Base-by-base conservation (phyloP, 78 protist species). In the Tieghemostelium lacteum region DNA sequence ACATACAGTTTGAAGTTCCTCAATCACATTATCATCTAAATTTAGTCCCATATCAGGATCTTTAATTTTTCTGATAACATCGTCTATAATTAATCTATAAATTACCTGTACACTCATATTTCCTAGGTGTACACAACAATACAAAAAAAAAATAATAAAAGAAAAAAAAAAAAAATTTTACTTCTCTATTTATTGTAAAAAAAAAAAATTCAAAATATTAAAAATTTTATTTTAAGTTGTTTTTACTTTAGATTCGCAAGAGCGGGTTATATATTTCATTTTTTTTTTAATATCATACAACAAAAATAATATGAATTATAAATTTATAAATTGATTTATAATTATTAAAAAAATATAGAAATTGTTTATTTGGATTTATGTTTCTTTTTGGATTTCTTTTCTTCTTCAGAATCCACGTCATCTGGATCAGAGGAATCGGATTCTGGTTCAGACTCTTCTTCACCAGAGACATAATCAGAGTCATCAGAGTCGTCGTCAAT, bases 391-490 rank as follows among this genome's bases (percentile, higher is more conserved):
- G 62, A 28, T 70, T 70, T 70, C 26, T 70, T 70, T 40, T 70
- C 76, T 50, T 70, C 76, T 70, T 70, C 76, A 50, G 64, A 50
- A 29, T 70, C 76, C 24, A n/a, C 74, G 1, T 36, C 50, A 37
- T 40, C 57, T 26, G 2, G 37, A 26, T 45, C 52, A 0, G 2
- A 14, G 24, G 17, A 22, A 40, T 26, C 57, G 0, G 36, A 52
- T 26, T 67, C 71, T 34, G 40, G 22, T 24, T 66, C 73, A 39
- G 73, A 66, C n/a, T 45, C 73, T 34, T 39, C 52, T 36, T 50
- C 73, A 29, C 85, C 71, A 26, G 85, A 72, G 36, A 66, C 87
- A 75, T 88, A 75, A 37, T 88, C 93, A 72, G 61, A 74, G 54
- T 88, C 86, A 54, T 61, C 86, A 2, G 86, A 58, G 37, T 77